Conservation (phyloP, 805 yeast species). For the Saccharomyces eubayanus region DNA sequence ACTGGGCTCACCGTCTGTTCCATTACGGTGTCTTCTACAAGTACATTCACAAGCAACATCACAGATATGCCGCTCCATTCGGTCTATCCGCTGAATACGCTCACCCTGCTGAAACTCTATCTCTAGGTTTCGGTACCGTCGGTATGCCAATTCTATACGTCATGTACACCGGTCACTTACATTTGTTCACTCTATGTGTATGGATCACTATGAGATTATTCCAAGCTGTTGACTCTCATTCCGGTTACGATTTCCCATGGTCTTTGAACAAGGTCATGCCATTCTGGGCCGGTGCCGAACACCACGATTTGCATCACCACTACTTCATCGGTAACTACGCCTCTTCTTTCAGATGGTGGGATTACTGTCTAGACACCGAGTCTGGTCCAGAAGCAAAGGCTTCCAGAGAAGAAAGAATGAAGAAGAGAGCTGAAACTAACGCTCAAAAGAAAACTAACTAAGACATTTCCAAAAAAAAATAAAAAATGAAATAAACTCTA, state of each 20-base stretch:
- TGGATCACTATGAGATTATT: slow-evolving; percentile 86
- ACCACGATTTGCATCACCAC: slow-evolving; percentile 95
- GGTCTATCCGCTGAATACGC: slow-evolving; percentile 97
- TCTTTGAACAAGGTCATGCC: slow-evolving; percentile 87
- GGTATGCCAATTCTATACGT: slow-evolving; percentile 89
- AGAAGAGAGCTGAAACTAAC: slow-evolving; percentile 43
- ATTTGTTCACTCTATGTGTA: slow-evolving; percentile 75
- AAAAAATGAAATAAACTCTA: background rate
- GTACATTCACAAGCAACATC: slow-evolving; percentile 94
- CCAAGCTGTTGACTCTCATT: slow-evolving; percentile 97
- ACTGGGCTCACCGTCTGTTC: slow-evolving; percentile 86
- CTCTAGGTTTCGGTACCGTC: slow-evolving; percentile 90
- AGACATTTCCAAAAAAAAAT: background rate
- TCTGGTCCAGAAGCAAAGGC: slow-evolving; percentile 76
- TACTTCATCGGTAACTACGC: slow-evolving; percentile 94
- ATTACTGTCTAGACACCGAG: slow-evolving; percentile 77
- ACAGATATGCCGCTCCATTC: slow-evolving; percentile 95
- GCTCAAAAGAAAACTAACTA: slow-evolving; percentile 25
- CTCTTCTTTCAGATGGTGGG: slow-evolving; percentile 95
- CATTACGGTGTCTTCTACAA: slow-evolving; percentile 87
- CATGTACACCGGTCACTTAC: slow-evolving; percentile 65
- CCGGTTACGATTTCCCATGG: slow-evolving; percentile 98
- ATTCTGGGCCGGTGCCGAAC: slow-evolving; percentile 98
- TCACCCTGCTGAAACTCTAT: slow-evolving; percentile 87
- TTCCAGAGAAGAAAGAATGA: slow-evolving; percentile 61